A percentile compares a stretch with the other conserved stretches of the same genome.
phyloP scores from a whole-genome alignment of 345 rosid species.

The Alliaria petiolata region DNA sequence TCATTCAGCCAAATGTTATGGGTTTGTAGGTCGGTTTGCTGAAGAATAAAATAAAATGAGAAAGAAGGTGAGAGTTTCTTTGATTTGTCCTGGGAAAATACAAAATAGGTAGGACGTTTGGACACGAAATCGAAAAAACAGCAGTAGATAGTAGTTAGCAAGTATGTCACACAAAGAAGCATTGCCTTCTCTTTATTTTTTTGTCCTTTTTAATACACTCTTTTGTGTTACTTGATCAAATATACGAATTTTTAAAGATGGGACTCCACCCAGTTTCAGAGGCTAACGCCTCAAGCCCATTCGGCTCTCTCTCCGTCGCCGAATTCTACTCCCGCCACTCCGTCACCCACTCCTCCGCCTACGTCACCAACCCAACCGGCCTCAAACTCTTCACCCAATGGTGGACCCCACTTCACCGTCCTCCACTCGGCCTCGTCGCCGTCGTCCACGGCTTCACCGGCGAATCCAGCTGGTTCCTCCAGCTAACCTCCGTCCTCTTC shows the following conservation, averaged over 20 bases:
- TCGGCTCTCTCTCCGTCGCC: conserved; percentile 52
- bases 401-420: conserved; percentile 66
- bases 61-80: too few relatives aligned
- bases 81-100: too few relatives aligned
- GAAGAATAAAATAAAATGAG: too few relatives aligned
- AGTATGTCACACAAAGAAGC: conserved; percentile 28
- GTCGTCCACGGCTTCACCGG: conserved; percentile 94
- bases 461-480: conserved; percentile 79
- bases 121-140: conserved; percentile 16
- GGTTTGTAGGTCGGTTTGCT: neutral
- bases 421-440: conserved; percentile 53
- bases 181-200: neutral
- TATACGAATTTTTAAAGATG: conserved; percentile 29
- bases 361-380: conserved; percentile 68
- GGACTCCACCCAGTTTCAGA: conserved; percentile 69
- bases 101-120: neutral
- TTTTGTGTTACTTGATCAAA: conserved; percentile 6
- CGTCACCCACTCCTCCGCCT: conserved; percentile 67
- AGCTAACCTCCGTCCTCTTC: conserved; percentile 68
- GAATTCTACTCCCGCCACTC: conserved; percentile 81
- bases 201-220: neutral
- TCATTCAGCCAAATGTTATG: neutral
- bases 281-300: conserved; percentile 60
- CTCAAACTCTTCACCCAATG: conserved; percentile 79
- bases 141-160: neutral